Evolutionary conservation across 257 asterid species (phyloP), one percentile per base, ranked within the genome.

Genomic region (Ilex asprella): DNA sequence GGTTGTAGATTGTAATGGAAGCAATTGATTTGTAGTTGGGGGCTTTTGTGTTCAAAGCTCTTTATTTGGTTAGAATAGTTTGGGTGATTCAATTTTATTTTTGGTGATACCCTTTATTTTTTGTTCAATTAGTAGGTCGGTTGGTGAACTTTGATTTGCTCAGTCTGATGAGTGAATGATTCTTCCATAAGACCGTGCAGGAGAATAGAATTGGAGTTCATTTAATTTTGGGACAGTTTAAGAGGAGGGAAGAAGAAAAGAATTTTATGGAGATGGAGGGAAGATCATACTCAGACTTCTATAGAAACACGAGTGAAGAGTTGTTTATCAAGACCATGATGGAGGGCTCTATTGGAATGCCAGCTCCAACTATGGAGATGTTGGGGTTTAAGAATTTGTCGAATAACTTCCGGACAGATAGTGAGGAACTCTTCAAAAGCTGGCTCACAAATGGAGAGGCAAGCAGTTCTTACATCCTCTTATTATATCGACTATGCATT

Each of bases 381-480:
- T 47, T 89, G 80, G 95, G 97, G 9, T 83, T 86, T 30, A 89
- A 78, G 88, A 86, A 84, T 67, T 70, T 78, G 16, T 66, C 84
- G 27, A 91, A 89, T 8, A 78, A 47, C 54, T 75, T 78, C 69
- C 78, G 95, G 53, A 73, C 87, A 0, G 90, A 89, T 41, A 86
- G 91, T 30, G 97, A 84, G 63, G 97, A 89, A 66, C 89, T 89
- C 62, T 89, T 86, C 76, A 88, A 83, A 73, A 88, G 81, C 76
- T 88, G 96, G 96, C 96, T 88, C 76, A 75, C 77, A 1, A 78
- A 68, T 70, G 91, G 85, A 68, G 95, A 89, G 95, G 96, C 86
- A 84, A 81, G 94, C 65, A 62, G 16, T 43, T 47, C 16, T 11
- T 0, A 4, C 8, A 35, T 35, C 7, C 41, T 35, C 41, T 3